phyloP scores from a whole-genome alignment of 176 grass and related monocot species.

The Oryza punctata region DNA sequence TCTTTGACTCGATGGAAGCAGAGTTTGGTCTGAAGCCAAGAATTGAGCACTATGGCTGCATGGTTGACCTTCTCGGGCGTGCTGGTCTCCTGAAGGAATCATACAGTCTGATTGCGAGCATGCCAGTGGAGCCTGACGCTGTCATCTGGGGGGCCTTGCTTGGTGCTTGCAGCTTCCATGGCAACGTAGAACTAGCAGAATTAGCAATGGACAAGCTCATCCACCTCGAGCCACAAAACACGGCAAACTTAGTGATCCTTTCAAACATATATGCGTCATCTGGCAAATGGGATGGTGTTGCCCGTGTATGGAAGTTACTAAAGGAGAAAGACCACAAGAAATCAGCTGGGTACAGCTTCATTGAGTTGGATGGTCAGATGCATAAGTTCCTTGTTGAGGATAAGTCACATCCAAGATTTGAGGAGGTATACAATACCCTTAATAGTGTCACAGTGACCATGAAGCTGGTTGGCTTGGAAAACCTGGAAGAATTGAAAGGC shows the following conservation, averaged over 20 bases:
- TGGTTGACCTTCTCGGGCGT: slow-evolving; percentile 72
- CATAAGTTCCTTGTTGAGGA: slow-evolving; percentile 73
- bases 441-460: slow-evolving; percentile 57
- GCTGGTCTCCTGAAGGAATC: slow-evolving; percentile 62
- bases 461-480: slow-evolving; percentile 42
- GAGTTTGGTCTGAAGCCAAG: slow-evolving; percentile 51
- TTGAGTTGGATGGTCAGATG: slow-evolving; percentile 61
- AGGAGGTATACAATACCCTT: slow-evolving; percentile 54
- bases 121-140: slow-evolving; percentile 75
- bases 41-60: slow-evolving; percentile 77
- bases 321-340: slow-evolving; percentile 73
- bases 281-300: slow-evolving; percentile 66
- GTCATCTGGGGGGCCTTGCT: slow-evolving; percentile 74
- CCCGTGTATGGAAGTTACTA: slow-evolving; percentile 61
- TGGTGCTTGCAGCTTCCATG: slow-evolving; percentile 79
- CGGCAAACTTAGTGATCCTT: slow-evolving; percentile 63
- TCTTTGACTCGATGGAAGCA: slow-evolving; percentile 56
- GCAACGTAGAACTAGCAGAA: slow-evolving; percentile 58
- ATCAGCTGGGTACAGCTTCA: slow-evolving; percentile 73
- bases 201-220: slow-evolving; percentile 44
- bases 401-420: slow-evolving; percentile 54
- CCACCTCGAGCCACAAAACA: slow-evolving; percentile 58
- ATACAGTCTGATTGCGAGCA: slow-evolving; percentile 53
- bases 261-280: slow-evolving; percentile 69
- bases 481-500: slow-evolving; percentile 29